Base-by-base conservation (phyloP, 1,284 basidiomycete species). In the Austroboletus niveus region DNA sequence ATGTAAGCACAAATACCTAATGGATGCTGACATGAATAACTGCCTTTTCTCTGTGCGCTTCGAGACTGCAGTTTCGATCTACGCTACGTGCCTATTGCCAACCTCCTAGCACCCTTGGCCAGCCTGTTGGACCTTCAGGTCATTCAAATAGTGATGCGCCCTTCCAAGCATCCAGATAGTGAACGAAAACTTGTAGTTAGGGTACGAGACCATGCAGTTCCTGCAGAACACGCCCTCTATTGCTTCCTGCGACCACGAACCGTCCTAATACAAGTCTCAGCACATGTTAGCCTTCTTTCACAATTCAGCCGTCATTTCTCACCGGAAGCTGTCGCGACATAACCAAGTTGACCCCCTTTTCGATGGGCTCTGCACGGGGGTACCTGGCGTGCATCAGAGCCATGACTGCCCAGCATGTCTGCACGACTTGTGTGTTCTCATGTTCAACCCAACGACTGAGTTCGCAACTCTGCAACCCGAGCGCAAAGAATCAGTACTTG, bases 181-280 rank as follows among this genome's bases (percentile, higher is more conserved):
- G 71, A 95, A 96, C 30, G 91, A 85, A 68, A 95, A 94, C 71
- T 97, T 97, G 83, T 96, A 98, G 73, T 93, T 94, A 8, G 95
- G 94, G 64, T 98, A 98, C 17, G 92, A 84, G 55, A 95, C 94
- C 8, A 89, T 89, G 62, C 92, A 94, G 42, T 87, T 96, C 71
- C 95, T 96, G 77, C 98, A 98, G 72, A 94, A 94, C 45, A 94
- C 85, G 20, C 93, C 90, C 68, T 96, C 94, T 41, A 95, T 94
- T 39, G 92, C 90, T 70, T 97, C 94, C 68, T 98, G 94, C 4
- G 90, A 79, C 96, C 97, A 99, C 7, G 91, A 89, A 14, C 97
- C 97, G 67, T 99, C 88, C 83, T 90, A 1, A 11, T 39, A 8
- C 10, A 20, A 34, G 8, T 31, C 17, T 69, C 36, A 56, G 24